A percentile compares a stretch with the other conserved stretches of the same genome.
Conservation (phyloP, 768 basidiomycete genomes). For the Amanita subjunquillea region DNA sequence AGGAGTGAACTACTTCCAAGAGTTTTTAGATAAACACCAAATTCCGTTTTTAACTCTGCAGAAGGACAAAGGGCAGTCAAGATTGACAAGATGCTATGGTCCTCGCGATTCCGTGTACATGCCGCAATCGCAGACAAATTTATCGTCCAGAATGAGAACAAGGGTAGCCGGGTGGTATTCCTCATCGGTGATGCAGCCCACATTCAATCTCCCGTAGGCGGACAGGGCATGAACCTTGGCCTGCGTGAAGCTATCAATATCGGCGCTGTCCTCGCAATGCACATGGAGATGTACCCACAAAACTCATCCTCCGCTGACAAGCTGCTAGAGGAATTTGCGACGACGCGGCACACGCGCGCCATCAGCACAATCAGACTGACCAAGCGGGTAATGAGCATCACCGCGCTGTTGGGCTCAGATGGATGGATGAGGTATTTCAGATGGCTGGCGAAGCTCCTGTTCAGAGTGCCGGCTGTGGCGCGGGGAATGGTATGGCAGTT, state of each 20-base stretch:
- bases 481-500: no score
- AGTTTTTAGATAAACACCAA: constrained; percentile 29
- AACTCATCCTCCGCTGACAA: constrained; percentile 13
- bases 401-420: background rate
- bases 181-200: constrained; percentile 29
- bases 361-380: constrained; percentile 30
- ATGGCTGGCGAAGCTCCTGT: background rate
- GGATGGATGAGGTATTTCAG: background rate
- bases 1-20: constrained; percentile 31
- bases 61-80: constrained; percentile 20
- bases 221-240: constrained; percentile 50
- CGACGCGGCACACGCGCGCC: constrained; percentile 24
- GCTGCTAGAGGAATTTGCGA: constrained; percentile 23
- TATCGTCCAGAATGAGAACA: constrained; percentile 14
- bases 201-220: constrained; percentile 43
- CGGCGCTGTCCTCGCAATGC: constrained; percentile 28
- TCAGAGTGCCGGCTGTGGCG: constrained; percentile 5
- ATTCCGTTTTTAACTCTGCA: constrained; percentile 20
- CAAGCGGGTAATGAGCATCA: constrained; percentile 19
- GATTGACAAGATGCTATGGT: constrained; percentile 30
- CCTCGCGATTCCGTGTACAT: constrained; percentile 34
- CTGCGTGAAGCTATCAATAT: constrained; percentile 39
- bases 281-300: constrained; percentile 11
- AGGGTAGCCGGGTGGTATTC: constrained; percentile 7
- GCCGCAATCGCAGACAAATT: constrained; percentile 31